A percentile compares a stretch with the other conserved stretches of the same genome.
phyloP scores from a whole-genome alignment of 2,329 filamentous ascomycete species.

The Ceratocystiopsis minuta region DNA sequence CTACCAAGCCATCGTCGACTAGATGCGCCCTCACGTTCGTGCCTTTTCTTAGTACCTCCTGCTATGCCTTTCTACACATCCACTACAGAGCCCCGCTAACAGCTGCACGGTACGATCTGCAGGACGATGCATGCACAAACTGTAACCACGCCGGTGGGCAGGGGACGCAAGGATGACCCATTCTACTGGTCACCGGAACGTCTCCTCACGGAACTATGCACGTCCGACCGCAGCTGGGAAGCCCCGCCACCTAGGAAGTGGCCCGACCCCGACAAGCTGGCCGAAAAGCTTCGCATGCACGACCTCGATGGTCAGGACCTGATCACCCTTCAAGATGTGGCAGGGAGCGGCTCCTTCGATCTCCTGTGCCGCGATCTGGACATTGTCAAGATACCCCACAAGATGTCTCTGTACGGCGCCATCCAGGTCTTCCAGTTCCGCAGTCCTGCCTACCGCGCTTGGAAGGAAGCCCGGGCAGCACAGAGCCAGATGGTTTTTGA shows the following conservation, averaged over 20 bases:
- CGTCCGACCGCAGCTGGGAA: slow-evolving; percentile 29
- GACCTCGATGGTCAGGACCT: slow-evolving; percentile 48
- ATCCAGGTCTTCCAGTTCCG: slow-evolving; percentile 35
- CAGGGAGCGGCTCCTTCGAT: slow-evolving; percentile 20
- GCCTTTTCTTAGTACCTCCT: too few relatives aligned
- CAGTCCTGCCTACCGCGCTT: slow-evolving; percentile 30
- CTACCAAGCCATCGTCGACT: too few relatives aligned
- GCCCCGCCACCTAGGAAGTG: slow-evolving; percentile 20
- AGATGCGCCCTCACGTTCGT: too few relatives aligned
- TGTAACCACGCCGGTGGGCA: background rate
- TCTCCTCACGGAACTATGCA: slow-evolving; percentile 49
- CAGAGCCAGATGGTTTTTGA: too few relatives aligned
- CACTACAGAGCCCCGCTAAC: too few relatives aligned
- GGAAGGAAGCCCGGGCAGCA: slow-evolving; percentile 1
- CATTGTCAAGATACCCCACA: slow-evolving; percentile 38
- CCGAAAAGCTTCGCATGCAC: slow-evolving; percentile 37
- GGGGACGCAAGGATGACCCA: slow-evolving; percentile 35
- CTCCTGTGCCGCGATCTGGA: slow-evolving; percentile 35
- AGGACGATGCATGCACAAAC: too few relatives aligned
- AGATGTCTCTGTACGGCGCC: slow-evolving; percentile 36
- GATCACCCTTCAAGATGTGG: slow-evolving; percentile 35
- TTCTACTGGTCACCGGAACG: slow-evolving; percentile 53
- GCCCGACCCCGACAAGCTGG: slow-evolving; percentile 34
- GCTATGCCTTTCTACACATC: too few relatives aligned
- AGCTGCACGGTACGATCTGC: too few relatives aligned